Conservation (phyloP, 2,329 filamentous ascomycete species). For the Neurospora crassa region DNA sequence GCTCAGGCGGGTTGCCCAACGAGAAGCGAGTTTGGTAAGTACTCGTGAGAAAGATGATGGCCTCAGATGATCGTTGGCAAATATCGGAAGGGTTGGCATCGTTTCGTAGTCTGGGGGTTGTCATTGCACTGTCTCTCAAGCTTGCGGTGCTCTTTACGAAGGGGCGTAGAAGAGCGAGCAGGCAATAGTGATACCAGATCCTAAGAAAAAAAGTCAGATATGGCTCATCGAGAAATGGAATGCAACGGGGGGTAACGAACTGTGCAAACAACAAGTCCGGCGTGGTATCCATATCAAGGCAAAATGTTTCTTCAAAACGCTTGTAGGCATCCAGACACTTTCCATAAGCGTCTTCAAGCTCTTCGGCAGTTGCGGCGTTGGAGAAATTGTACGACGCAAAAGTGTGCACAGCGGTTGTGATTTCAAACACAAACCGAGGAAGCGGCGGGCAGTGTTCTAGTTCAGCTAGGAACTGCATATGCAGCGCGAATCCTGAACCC, state of each 20-base stretch:
- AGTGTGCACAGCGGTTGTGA: slow-evolving; percentile 15
- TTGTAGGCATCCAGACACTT: slow-evolving; percentile 12
- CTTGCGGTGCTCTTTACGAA: slow-evolving; percentile 10
- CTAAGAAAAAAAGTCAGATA: slow-evolving; percentile 4
- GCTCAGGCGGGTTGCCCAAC: slow-evolving; percentile 7
- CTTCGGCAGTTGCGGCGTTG: slow-evolving; percentile 14
- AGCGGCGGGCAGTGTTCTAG: slow-evolving; percentile 12
- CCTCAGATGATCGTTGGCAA: slow-evolving; percentile 13
- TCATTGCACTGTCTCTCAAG: slow-evolving; percentile 7
- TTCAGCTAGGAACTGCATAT: slow-evolving; percentile 15
- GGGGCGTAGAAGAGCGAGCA: slow-evolving; percentile 15
- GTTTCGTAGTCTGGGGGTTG: slow-evolving; percentile 5
- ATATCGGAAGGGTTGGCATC: slow-evolving; percentile 8
- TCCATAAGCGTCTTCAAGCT: slow-evolving; percentile 15
- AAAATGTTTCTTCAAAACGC: slow-evolving; percentile 3
- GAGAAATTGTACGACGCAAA: slow-evolving; percentile 17
- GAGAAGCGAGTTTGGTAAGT: slow-evolving; percentile 14
- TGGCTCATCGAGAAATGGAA: neutral
- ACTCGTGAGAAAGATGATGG: slow-evolving; percentile 15
- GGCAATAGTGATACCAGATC: slow-evolving; percentile 18
- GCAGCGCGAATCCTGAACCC: slow-evolving; percentile 13
- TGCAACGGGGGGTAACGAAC: slow-evolving; percentile 6
- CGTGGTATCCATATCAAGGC: neutral
- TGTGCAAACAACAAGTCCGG: slow-evolving; percentile 15
- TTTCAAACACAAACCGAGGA: slow-evolving; percentile 13